Evolutionary conservation across 2,329 filamentous ascomycete genomes (phyloP), one percentile per base, ranked within the genome.

Genomic region (Botrytis fabae): DNA sequence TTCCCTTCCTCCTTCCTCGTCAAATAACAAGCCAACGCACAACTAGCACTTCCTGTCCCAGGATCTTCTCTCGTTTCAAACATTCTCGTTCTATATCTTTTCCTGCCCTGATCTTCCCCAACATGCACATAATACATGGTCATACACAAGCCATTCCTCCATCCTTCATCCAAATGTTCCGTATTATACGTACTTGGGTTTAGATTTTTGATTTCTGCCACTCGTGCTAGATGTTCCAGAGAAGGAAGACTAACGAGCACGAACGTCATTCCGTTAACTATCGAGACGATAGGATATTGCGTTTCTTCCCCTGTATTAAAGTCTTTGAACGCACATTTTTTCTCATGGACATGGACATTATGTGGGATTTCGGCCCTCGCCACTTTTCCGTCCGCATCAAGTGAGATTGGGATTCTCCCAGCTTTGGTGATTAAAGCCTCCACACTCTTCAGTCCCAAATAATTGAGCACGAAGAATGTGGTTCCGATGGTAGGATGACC

Each of bases 261-360:
- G 80, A 94, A 94, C 0, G 88, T 88, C 90, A 95, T 92, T 65
- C 92, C 93, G 62, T 88, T 89, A 51, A 94, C 92, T 63, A 94
- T 88, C 75, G 87, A 90, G 72, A 90, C 85, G 28, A 88, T 78
- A 1, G 76, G 74, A 46, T 22, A 87, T 85, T 14, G 86, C 84
- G 22, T 69, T 42, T 18, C 77, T 16, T 32, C 28, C 2, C 51
- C 62, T 0, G 62, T 42, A 2, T 28, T 25, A 35, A 48, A 48
- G n/a, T 63, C 25, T 74, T 46, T 83, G 76, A 80, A 85, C 83
- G 7, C 81, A 81, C 51, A 72, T 1, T 9, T 44, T 12, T 46
- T 74, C 4, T 10, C 25, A 81, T 94, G 92, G 72, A 90, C 78
- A 77, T 88, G 91, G 75, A 91, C 85, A 74, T 91, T 84, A 79